Evolutionary conservation across 2,329 filamentous ascomycete species (phyloP), one percentile per base, ranked within the genome.

Genomic region (Colletotrichum acutatum): DNA sequence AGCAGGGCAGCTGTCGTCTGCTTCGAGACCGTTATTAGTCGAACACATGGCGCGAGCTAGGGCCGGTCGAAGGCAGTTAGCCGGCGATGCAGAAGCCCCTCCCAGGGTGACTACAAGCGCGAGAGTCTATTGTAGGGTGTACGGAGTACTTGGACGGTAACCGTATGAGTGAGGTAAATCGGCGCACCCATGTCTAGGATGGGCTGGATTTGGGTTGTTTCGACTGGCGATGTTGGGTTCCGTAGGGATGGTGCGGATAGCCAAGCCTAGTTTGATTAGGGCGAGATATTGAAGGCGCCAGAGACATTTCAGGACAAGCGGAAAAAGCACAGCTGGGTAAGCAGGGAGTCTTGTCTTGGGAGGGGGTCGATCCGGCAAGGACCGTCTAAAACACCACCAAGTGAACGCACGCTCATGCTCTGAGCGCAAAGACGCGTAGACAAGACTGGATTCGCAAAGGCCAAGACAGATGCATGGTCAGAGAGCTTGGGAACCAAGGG

Each of bases 221-320:
- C 52, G 57, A 24, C n/a, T 28, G 8, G 34, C 22, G 32, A 57
- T 57, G 26, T 28, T 56, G 46, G 57, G 61, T 61, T 65, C 60
- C 12, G 71, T 66, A 71, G 71, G 67, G 71, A 71, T 70, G 71
- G 56, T 66, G 60, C 46, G n/a, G 4, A 58, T 49, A 56, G 46
- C 67, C 37, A 37, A 49, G 54, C 26, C 30, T 19, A 54, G 49
- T 73, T 73, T 73, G 66, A 73, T 70, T 66, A 73, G 71, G 67
- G 71, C 66, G 71, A 71, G 61, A 73, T 73, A 73, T 73, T 66
- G 71, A 16, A 71, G 56, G 57, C 71, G 66, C 66, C 71, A 65
- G 56, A 73, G 71, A 73, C 71, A 71, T 46, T 63, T 70, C 34
- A 66, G 66, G 66, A 42, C 49, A 73, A 61, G 71, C 66, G 66